Evolutionary conservation across 495 filamentous ascomycete species (phyloP), one percentile per base, ranked within the genome.

Genomic region (Hypomontagnella monticulosa): DNA sequence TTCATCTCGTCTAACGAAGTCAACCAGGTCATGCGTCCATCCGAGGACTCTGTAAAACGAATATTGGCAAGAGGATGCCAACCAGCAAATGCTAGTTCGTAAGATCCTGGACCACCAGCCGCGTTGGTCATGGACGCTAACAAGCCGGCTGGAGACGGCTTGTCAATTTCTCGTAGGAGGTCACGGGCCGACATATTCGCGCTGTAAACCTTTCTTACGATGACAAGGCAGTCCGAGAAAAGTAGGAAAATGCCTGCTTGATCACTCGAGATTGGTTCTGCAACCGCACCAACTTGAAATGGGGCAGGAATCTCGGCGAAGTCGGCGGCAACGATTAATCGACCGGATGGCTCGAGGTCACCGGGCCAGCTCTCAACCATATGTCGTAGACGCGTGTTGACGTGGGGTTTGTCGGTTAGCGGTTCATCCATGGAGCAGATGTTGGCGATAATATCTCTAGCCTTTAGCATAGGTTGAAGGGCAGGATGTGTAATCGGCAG

Each of bases 391-490:
- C 90, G 87, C 63, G 87, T 88, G 11, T 90, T 82, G 47, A 91
- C 81, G 69, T 90, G 87, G 2, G 86, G 83, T 54, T 91, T 87
- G 61, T 91, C 88, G 0, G 84, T 83, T 19, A 85, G 75, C 0
- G 85, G 80, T 23, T 86, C 86, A 63, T 97, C 92, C 52, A 96
- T 84, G 15, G 93, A 93, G 73, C 95, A 99, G 37, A 99, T 98
- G 33, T 95, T 93, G 14, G 93, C 91, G 63, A 99, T 91, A 47
- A 96, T 88, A 71, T 97, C 93, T 60, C 93, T 83, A 8, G 95
- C 93, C 70, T 91, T 91, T 18, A 95, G 82, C 71, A 99, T 86
- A 6, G 80, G 81, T 61, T 89, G 86, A 46, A 97, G 80, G 0
- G 93, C 93, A 14, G 91, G 89, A 69, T 98, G 93, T 8, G 90